Conservation (phyloP, 805 yeast genomes). For the Monosporozyma solicola region DNA sequence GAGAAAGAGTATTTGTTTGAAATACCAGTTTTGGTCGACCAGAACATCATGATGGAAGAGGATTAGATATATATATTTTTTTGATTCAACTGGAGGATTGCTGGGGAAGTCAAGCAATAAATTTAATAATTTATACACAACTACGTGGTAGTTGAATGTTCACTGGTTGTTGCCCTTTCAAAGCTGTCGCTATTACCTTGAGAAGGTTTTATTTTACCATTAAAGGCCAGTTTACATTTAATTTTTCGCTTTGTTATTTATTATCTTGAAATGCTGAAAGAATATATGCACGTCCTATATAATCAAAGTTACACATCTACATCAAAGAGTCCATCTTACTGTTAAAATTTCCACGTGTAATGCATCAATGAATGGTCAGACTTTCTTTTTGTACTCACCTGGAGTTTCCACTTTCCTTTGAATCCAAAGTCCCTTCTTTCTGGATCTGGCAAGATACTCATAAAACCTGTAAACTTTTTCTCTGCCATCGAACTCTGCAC, state of each 20-base stretch:
- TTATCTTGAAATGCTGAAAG: background rate
- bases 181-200: background rate
- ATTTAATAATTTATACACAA: too few relatives aligned
- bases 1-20: slow-evolving; percentile 61
- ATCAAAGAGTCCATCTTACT: background rate
- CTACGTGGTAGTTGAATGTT: background rate
- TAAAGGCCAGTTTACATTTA: background rate
- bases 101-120: background rate
- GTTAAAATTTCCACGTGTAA: too few relatives aligned
- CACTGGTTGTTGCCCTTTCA: background rate
- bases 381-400: slow-evolving; percentile 56
- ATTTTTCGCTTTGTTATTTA: background rate
- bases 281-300: background rate
- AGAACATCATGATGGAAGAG: slow-evolving; percentile 19
- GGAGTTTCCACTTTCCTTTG: slow-evolving; percentile 55
- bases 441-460: slow-evolving; percentile 51
- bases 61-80: background rate
- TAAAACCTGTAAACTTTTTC: slow-evolving; percentile 50
- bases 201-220: background rate
- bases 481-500: slow-evolving; percentile 80
- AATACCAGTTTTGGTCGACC: slow-evolving; percentile 43
- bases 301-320: background rate
- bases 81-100: background rate
- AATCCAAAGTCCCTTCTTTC: slow-evolving; percentile 63
- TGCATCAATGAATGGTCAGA: background rate